Evolutionary conservation across 495 filamentous ascomycete genomes (phyloP), one percentile per base, ranked within the genome.

Genomic region (Neurospora sp.): DNA sequence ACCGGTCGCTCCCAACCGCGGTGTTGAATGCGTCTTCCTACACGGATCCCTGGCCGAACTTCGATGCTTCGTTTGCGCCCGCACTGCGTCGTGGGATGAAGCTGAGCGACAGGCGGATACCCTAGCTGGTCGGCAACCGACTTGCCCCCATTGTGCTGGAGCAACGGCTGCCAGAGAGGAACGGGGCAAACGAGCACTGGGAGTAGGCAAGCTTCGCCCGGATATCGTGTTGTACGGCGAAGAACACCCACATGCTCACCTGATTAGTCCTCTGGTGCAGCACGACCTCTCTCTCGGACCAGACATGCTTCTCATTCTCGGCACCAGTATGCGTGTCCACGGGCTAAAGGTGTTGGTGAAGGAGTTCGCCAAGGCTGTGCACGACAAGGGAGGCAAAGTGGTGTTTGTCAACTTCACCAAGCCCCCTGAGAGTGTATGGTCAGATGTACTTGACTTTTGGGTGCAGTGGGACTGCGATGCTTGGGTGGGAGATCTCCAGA

Each of bases 201-300:
- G 87, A 6, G 82, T 92, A 12, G 90, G 90, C 70, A 85, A 86
- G 68, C 80, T 88, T 6, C 81, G 90, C n/a, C 90, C 90, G 0
- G 89, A 92, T 73, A 89, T 92, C 70, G 90, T 92, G 0, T 79
- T 92, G 0, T 92, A 92, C 74, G 89, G 89, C 6, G 90, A 92
- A 73, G 90, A 91, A 46, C 90, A 92, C 72, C 90, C 90, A 0
- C 83, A 86, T n/a, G 87, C 88, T 0, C 87, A 91, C 76, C 80
- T 87, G 20, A 87, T 92, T 71, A 87, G 85, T 12, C 84, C 84
- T 5, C 84, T 92, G 11, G 84, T 89, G 5, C 86, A 89, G n/a
- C 85, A 90, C 44, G 90, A 92, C 74, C 83, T 91, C 6, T 84
- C 84, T 18, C 80, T 88, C 0, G 82, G 83, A 0, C 90, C 90